Evolutionary conservation across 2,329 filamentous ascomycete species (phyloP).

Genomic region (Arthrinium puccinioides): DNA sequence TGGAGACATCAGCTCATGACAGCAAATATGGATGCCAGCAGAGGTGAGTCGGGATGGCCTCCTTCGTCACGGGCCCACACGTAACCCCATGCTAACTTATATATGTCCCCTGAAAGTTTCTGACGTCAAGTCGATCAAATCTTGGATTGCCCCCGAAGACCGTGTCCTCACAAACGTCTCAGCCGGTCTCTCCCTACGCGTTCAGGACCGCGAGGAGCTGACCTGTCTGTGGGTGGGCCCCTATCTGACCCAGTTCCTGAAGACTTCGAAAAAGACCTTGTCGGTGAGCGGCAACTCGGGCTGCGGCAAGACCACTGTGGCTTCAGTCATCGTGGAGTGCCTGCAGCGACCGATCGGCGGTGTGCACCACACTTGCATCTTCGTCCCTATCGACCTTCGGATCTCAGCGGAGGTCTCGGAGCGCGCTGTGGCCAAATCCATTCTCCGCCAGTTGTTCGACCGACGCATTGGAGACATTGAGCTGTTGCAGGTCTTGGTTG

Average conservation of each 20-base stretch:
- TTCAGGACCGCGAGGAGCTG: constrained; percentile 14
- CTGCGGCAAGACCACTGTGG: constrained; percentile 29
- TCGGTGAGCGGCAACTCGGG: constrained; percentile 22
- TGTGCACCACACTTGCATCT: constrained; percentile 24
- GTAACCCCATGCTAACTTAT: too few relatives aligned
- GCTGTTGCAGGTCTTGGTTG: constrained; percentile 25
- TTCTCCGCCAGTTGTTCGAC: constrained; percentile 28
- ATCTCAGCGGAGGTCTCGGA: constrained; percentile 22
- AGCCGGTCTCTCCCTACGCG: constrained; percentile 8
- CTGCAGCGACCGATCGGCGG: constrained; percentile 28
- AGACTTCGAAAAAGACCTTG: constrained; percentile 8
- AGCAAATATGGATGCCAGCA: constrained; percentile 21
- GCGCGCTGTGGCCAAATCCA: constrained; percentile 23
- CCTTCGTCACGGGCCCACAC: too few relatives aligned
- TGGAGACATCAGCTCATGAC: constrained; percentile 24
- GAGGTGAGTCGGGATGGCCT: constrained; percentile 19
- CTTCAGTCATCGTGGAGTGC: constrained; percentile 29
- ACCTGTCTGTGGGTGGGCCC: constrained; percentile 15
- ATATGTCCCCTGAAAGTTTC: not conserved
- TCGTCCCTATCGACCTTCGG: constrained; percentile 25
- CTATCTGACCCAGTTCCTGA: constrained; percentile 13
- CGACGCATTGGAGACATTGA: constrained; percentile 29
- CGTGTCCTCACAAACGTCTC: constrained; percentile 8
- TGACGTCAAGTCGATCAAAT: constrained; percentile 8
- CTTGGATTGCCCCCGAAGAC: constrained; percentile 14